Conservation (phyloP, 148 eudicot genomes). For the Suaeda aralocaspica region DNA sequence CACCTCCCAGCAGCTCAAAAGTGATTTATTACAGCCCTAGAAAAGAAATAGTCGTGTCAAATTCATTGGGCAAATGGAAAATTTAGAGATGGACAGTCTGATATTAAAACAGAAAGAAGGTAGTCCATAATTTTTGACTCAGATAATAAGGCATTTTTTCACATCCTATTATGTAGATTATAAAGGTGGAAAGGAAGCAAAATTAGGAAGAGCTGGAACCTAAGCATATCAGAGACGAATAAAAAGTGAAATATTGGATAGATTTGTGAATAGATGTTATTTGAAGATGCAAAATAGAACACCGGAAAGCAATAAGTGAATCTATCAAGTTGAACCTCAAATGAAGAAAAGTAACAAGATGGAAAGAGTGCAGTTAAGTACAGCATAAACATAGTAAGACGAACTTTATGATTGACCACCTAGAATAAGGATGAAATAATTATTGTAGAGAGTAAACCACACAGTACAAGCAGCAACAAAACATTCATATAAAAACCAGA, state of each 20-base stretch:
- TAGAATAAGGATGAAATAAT: not conserved
- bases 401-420: not conserved
- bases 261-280: not conserved
- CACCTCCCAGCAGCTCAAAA: constrained; percentile 20
- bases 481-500: constrained; percentile 5
- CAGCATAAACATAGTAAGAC: not conserved
- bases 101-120: not conserved
- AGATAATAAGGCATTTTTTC: not conserved
- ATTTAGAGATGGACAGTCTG: not conserved
- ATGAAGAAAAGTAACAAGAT: not conserved
- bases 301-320: not conserved
- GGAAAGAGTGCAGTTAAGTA: not conserved
- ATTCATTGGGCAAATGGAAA: constrained; percentile 1
- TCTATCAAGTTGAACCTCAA: not conserved
- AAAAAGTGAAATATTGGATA: not conserved
- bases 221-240: not conserved
- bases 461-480: not conserved
- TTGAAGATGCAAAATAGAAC: not conserved
- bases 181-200: not conserved
- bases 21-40: constrained; percentile 39
- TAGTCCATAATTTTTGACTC: too few species aligned
- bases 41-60: constrained; percentile 17
- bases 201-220: not conserved
- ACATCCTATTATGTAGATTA: not conserved
- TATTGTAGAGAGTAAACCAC: not conserved